These are phyloP conservation scores for Fusarium luffae DNA, from an alignment of 2,329 filamentous ascomycete genomes.

Conservation along the genomic window DNA sequence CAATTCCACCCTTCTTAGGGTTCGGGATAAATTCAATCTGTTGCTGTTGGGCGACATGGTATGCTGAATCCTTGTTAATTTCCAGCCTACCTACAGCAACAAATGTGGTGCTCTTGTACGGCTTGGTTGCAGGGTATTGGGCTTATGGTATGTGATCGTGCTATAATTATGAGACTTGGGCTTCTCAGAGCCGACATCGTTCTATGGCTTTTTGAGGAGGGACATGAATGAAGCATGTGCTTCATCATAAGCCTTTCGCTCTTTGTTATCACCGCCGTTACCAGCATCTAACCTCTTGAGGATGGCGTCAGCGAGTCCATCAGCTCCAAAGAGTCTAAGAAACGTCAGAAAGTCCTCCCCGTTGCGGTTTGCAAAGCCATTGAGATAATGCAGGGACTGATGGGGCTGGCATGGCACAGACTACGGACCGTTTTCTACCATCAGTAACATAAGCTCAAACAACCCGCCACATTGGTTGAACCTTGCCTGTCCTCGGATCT, in stretches of 20 bases:
- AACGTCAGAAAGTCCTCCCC: slow-evolving; percentile 21
- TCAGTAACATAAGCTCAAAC: not conserved
- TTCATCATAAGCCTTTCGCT: not conserved
- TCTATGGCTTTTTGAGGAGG: not conserved
- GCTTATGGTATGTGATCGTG: slow-evolving; percentile 27
- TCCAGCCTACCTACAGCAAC: slow-evolving; percentile 6
- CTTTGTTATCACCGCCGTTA: slow-evolving; percentile 4
- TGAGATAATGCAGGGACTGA: not conserved
- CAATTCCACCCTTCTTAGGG: slow-evolving; percentile 15
- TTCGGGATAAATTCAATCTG: slow-evolving; percentile 13
- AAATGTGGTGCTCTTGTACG: slow-evolving; percentile 1
- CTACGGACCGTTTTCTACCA: not conserved
- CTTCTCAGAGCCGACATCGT: slow-evolving; percentile 13
- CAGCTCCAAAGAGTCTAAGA: slow-evolving; percentile 14
- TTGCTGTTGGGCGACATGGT: slow-evolving; percentile 8
- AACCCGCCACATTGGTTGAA: not conserved
- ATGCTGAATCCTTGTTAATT: slow-evolving; percentile 23
- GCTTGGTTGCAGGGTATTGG: slow-evolving; percentile 21
- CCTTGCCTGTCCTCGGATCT: not conserved
- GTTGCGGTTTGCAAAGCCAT: slow-evolving; percentile 11
- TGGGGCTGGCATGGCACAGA: not conserved
- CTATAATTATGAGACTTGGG: slow-evolving; percentile 28
- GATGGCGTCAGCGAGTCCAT: not conserved
- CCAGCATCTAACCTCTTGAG: slow-evolving; percentile 1
- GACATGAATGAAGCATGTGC: not conserved